Base-by-base conservation (phyloP, 129 eudicot species). In the Artemisia argyi region DNA sequence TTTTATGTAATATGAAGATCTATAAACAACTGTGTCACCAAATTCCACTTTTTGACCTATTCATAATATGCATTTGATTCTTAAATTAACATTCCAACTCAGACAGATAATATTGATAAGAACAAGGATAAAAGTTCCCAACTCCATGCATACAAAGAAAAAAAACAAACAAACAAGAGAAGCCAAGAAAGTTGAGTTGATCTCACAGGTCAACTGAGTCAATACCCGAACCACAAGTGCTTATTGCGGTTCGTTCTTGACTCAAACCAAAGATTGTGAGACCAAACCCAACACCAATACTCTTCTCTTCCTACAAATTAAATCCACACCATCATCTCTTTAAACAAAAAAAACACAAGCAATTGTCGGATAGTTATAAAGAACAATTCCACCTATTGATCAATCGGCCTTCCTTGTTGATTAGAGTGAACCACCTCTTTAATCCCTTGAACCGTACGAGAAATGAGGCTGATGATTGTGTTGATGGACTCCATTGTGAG, bases 201-300 rank as follows among this genome's bases (percentile, higher is more conserved):
- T 66, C 78, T 73, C 73, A 63, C 75, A 65, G 82, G 85, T 79
- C 76, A 75, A 79, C 85, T 49, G 87, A 88, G 97, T 91, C 97
- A 91, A 88, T 91, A 86, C 96, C 96, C 97, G 96, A 91, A 91
- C 97, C 96, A 84, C 82, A 73, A 66, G 83, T 82, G 70, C 65
- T 71, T 76, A 70, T 67, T 72, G 65, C 79, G 96, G 97, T 92
- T 85, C 97, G 91, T 84, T 92, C 97, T 91, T 92, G 97, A 92
- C 97, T 89, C 96, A 81, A 78, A 76, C 67, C 84, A 80, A 22
- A 48, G 48, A 72, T 73, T 52, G 56, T 51, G 78, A 72, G 73
- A 65, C 55, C 66, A 39, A 66, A 76, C 71, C 63, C 74, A 53
- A 58, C 78, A 61, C 76, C 39, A 12, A 9, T 63, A n/a, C 63